phyloP scores from a whole-genome alignment of 2,329 filamentous ascomycete genomes.

The Ascochyta viciae-villosae region DNA sequence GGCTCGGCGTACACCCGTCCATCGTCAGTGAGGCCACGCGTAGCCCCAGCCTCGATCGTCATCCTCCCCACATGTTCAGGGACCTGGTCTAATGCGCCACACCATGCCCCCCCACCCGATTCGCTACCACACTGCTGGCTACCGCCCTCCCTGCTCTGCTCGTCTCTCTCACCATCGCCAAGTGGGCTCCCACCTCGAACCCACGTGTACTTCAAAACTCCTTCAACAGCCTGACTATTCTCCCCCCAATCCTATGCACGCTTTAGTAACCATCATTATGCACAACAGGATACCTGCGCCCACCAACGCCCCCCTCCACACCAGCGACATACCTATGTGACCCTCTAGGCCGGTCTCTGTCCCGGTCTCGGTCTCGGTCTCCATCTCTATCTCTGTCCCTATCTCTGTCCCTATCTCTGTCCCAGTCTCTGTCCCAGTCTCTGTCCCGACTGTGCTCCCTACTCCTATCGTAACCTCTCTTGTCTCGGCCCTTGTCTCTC shows the following conservation, averaged over 20 bases:
- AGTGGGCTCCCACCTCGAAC: neutral
- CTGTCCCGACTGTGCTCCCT: slow-evolving; percentile 21
- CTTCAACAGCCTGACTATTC: slow-evolving; percentile 27
- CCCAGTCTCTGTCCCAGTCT: slow-evolving; percentile 25
- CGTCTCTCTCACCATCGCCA: neutral
- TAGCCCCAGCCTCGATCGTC: neutral
- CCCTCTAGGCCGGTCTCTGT: slow-evolving; percentile 23
- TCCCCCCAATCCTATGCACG: slow-evolving; percentile 24
- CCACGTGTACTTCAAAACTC: slow-evolving; percentile 24
- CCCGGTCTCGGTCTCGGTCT: slow-evolving; percentile 25
- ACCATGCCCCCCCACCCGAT: neutral
- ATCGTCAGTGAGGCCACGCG: neutral
- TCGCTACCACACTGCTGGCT: neutral
- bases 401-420: slow-evolving; percentile 23
- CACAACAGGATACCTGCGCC: slow-evolving; percentile 41
- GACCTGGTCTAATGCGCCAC: neutral
- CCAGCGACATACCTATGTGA: slow-evolving; percentile 44
- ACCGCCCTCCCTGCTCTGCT: too few relatives aligned
- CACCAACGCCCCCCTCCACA: slow-evolving; percentile 45
- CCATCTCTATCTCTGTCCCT: slow-evolving; percentile 21
- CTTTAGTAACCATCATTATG: slow-evolving; percentile 27
- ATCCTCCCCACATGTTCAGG: slow-evolving; percentile 2
- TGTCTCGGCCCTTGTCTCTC: slow-evolving; percentile 24
- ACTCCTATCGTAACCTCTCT: slow-evolving; percentile 18
- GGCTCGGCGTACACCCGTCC: neutral